Conservation (phyloP, 2,329 filamentous ascomycete genomes). For the Stagonosporopsis rhizophila region DNA sequence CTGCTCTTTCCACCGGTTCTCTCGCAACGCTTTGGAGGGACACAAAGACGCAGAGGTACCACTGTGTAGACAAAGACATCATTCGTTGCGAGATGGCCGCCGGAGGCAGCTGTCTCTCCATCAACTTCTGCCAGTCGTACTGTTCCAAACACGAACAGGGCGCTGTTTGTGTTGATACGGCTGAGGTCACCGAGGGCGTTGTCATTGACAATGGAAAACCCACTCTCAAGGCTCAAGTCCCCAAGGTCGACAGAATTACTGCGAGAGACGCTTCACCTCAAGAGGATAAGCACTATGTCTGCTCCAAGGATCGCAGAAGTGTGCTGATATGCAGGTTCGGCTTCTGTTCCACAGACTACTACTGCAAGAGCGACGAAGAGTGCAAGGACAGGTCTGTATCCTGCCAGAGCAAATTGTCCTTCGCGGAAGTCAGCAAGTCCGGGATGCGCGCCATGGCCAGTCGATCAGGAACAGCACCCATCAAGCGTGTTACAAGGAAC, state of each 20-base stretch:
- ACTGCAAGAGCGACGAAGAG: conserved; percentile 3
- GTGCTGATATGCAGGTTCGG: conserved; percentile 14
- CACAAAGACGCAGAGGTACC: not conserved
- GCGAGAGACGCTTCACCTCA: conserved; percentile 1
- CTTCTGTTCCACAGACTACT: conserved; percentile 14
- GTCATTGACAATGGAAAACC: not conserved
- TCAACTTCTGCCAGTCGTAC: not conserved
- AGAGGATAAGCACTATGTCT: conserved; percentile 6
- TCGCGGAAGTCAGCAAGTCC: not conserved
- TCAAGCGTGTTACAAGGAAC: not conserved
- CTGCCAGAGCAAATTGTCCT: not conserved
- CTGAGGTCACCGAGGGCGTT: no score
- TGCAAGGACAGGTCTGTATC: conserved; percentile 5
- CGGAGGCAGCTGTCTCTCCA: not conserved
- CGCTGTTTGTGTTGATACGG: conserved; percentile 4
- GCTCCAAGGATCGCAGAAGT: conserved; percentile 7
- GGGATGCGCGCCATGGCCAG: not conserved
- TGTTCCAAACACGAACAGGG: conserved; percentile 6
- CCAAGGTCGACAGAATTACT: not conserved
- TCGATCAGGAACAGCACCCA: not conserved
- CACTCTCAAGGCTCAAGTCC: not conserved
- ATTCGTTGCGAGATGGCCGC: conserved; percentile 1
- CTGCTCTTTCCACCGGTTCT: not conserved
- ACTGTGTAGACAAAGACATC: conserved; percentile 1
- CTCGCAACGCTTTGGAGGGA: not conserved